Percentiles rank a stretch among this genome's conserved stretches.
phyloP scores from a whole-genome alignment of 2,329 filamentous ascomycete genomes.

The Cladosporium sp. region DNA sequence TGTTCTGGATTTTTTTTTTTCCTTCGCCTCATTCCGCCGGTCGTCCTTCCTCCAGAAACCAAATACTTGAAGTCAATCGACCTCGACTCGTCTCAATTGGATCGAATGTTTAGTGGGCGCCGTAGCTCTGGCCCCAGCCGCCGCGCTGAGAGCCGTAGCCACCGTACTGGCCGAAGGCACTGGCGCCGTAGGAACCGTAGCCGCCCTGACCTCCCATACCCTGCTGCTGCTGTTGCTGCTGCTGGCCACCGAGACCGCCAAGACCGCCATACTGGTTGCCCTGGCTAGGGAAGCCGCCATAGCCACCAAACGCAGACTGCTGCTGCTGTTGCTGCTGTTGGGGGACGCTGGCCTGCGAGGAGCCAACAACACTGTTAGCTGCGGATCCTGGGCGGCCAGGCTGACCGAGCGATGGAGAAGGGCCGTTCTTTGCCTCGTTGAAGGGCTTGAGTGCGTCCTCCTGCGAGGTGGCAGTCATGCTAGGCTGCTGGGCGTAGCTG shows the following conservation, averaged over 20 bases:
- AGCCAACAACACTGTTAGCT: constrained; percentile 53
- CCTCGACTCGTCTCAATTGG: neutral
- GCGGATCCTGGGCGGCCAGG: constrained; percentile 61
- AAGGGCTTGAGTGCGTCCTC: constrained; percentile 57
- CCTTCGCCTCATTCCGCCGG: neutral
- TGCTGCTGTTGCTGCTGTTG: constrained; percentile 50
- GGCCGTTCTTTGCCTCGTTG: constrained; percentile 49
- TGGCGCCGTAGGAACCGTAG: constrained; percentile 41
- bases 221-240: constrained; percentile 25
- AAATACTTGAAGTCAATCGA: neutral
- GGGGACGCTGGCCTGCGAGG: constrained; percentile 34
- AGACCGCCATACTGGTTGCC: constrained; percentile 50
- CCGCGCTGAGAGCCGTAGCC: constrained; percentile 27
- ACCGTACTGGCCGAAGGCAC: constrained; percentile 37
- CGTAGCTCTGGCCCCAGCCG: constrained; percentile 33
- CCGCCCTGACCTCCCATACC: constrained; percentile 39
- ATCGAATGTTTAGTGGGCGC: constrained; percentile 14
- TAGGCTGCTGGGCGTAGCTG: constrained; percentile 44
- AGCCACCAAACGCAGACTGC: constrained; percentile 54
- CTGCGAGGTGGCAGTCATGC: constrained; percentile 19
- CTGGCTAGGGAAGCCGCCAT: constrained; percentile 47
- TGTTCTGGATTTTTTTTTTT: neutral
- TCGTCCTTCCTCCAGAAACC: neutral
- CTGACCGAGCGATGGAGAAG: constrained; percentile 58
- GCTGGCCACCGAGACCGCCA: constrained; percentile 46